A percentile compares a stretch with the other conserved stretches of the same genome.
Evolutionary conservation across 108 stramenopile genomes (phyloP).

Genomic region (Discostella stelligeroides): DNA sequence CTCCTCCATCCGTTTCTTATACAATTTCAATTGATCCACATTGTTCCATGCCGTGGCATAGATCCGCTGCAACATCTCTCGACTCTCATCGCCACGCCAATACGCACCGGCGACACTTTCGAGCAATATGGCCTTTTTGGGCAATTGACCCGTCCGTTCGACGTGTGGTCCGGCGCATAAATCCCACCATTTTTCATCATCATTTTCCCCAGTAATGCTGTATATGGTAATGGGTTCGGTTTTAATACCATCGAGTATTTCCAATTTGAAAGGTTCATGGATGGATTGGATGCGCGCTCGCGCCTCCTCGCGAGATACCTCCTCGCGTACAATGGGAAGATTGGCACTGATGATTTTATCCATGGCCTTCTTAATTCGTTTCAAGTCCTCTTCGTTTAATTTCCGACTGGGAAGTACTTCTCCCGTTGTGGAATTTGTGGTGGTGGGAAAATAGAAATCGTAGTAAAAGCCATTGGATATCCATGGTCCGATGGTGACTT

Average conservation of each 20-base stretch:
- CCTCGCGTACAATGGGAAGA: constrained; percentile 88
- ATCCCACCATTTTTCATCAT: constrained; percentile 95
- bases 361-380: constrained; percentile 94
- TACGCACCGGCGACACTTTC: constrained; percentile 96
- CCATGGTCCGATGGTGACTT: constrained; percentile 98
- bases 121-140: constrained; percentile 84
- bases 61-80: constrained; percentile 92
- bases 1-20: constrained; percentile 92
- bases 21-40: constrained; percentile 78
- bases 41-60: constrained; percentile 97
- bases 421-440: constrained; percentile 70
- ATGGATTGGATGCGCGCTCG: constrained; percentile 77
- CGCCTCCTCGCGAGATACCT: constrained; percentile 93
- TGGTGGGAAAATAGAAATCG: constrained; percentile 92
- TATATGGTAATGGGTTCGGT: constrained; percentile 96
- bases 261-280: constrained; percentile 94
- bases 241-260: constrained; percentile 91
- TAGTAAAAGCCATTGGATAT: constrained; percentile 98
- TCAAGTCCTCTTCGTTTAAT: constrained; percentile 85
- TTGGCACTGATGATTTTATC: constrained; percentile 92
- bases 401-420: constrained; percentile 66
- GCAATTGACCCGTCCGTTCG: constrained; percentile 81
- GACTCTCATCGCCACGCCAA: constrained; percentile 97
- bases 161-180: constrained; percentile 98
- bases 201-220: constrained; percentile 56